These are phyloP conservation scores for Lentithecium fluviatile DNA, from an alignment of 495 filamentous ascomycete genomes.

Conservation along the genomic window DNA sequence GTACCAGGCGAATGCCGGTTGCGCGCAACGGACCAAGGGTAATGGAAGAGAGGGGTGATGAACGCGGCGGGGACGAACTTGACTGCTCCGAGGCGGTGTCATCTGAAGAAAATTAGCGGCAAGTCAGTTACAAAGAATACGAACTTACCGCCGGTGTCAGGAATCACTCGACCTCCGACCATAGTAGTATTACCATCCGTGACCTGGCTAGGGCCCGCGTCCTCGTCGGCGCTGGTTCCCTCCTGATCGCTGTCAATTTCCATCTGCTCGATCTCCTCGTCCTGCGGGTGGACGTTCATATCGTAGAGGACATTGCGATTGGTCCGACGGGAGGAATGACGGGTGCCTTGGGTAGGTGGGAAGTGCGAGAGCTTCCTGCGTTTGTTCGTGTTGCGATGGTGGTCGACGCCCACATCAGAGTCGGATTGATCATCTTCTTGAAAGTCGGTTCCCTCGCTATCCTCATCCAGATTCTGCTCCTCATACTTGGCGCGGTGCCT, in stretches of 20 bases:
- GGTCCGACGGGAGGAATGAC: slow-evolving; percentile 21
- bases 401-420: background rate
- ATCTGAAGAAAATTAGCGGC: too few species aligned
- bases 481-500: slow-evolving; percentile 19
- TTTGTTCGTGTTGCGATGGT: background rate
- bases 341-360: background rate
- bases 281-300: slow-evolving; percentile 26
- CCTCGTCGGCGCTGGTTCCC: too few species aligned
- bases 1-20: too few species aligned
- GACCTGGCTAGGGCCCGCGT: too few species aligned
- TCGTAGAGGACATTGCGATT: slow-evolving; percentile 15
- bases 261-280: slow-evolving; percentile 6
- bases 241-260: background rate
- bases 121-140: too few species aligned
- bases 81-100: too few species aligned
- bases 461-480: background rate
- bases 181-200: too few species aligned
- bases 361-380: background rate
- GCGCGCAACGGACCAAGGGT: too few species aligned
- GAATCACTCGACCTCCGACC: too few species aligned
- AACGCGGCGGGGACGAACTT: too few species aligned
- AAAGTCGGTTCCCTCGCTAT: background rate
- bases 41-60: too few species aligned
- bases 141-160: too few species aligned
- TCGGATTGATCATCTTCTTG: background rate